These are phyloP conservation scores for Capsicum rhomboideum DNA, from an alignment of 257 asterid species.

Conservation along the genomic window DNA sequence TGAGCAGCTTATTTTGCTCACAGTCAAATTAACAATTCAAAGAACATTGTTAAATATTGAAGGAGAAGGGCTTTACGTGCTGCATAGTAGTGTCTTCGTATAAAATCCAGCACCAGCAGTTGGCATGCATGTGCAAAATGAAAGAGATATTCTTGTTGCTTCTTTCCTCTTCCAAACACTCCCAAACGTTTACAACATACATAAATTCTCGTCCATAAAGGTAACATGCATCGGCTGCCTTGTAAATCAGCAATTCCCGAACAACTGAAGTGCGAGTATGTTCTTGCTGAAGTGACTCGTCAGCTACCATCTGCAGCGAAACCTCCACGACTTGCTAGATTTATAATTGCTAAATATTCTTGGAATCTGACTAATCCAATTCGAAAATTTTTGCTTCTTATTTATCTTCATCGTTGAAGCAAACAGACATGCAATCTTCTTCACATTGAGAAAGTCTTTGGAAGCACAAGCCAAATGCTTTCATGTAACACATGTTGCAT, in stretches of 20 bases:
- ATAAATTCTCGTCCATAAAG: conserved; percentile 50
- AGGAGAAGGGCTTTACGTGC: no score
- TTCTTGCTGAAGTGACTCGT: conserved; percentile 50
- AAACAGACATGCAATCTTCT: conserved; percentile 51
- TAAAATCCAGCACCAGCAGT: conserved; percentile 52
- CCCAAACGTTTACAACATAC: conserved; percentile 40
- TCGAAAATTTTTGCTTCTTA: conserved; percentile 12
- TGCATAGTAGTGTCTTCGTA: no score
- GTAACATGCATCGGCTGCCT: conserved; percentile 72
- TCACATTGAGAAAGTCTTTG: conserved; percentile 48
- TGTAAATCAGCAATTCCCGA: conserved; percentile 40
- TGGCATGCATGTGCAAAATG: conserved; percentile 41
- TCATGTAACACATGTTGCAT: conserved; percentile 48
- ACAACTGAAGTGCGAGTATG: conserved; percentile 51
- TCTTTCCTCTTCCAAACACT: conserved; percentile 27
- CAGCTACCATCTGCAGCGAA: conserved; percentile 82
- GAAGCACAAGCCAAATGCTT: conserved; percentile 60
- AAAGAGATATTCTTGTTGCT: conserved; percentile 38
- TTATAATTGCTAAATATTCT: conserved; percentile 33
- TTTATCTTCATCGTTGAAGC: conserved; percentile 22
- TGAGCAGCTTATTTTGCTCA: not conserved
- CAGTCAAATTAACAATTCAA: not conserved
- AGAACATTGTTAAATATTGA: no score
- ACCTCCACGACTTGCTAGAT: conserved; percentile 47
- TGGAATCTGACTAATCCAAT: conserved; percentile 32